A percentile compares a stretch with the other conserved stretches of the same genome.
Evolutionary conservation across 148 eudicot genomes (phyloP).

Genomic region (Silene conica): DNA sequence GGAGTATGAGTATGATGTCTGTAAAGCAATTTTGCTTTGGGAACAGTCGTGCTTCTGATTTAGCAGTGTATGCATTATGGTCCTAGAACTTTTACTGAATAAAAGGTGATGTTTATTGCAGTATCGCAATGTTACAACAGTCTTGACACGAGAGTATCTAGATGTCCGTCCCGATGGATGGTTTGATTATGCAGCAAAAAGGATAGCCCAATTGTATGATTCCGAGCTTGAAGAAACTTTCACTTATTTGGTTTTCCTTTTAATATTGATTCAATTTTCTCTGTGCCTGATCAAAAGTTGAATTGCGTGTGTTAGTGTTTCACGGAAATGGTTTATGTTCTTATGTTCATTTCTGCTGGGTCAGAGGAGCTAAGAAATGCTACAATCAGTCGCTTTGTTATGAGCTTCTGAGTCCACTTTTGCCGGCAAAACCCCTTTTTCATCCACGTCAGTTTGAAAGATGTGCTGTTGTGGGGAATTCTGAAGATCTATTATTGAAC

Average conservation of each 20-base stretch:
- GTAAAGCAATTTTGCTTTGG: slow-evolving; percentile 87
- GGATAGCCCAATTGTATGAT: slow-evolving; percentile 90
- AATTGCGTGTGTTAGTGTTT: slow-evolving; percentile 1
- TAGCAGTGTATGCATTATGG: not conserved
- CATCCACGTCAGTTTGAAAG: slow-evolving; percentile 82
- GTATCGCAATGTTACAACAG: slow-evolving; percentile 98
- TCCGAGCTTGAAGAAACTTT: too few species aligned
- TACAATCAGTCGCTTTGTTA: slow-evolving; percentile 78
- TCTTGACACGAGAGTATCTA: slow-evolving; percentile 92
- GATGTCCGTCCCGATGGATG: slow-evolving; percentile 98
- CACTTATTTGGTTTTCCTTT: too few species aligned
- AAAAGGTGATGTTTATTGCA: slow-evolving; percentile 46
- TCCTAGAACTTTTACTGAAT: not conserved
- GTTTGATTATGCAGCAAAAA: too few species aligned
- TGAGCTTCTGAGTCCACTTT: slow-evolving; percentile 71
- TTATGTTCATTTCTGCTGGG: slow-evolving; percentile 8
- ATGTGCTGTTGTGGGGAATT: slow-evolving; percentile 98
- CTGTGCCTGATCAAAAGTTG: not conserved
- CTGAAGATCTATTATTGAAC: slow-evolving; percentile 87
- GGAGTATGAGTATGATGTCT: slow-evolving; percentile 82
- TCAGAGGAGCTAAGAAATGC: slow-evolving; percentile 79
- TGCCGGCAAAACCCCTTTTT: slow-evolving; percentile 91
- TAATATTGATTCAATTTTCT: not conserved
- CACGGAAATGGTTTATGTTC: not conserved
- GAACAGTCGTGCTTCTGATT: slow-evolving; percentile 53